Evolutionary conservation across 352 stramenopile genomes (phyloP), one percentile per base, ranked within the genome.

Genomic region (Phytopythium chamaehyphon): DNA sequence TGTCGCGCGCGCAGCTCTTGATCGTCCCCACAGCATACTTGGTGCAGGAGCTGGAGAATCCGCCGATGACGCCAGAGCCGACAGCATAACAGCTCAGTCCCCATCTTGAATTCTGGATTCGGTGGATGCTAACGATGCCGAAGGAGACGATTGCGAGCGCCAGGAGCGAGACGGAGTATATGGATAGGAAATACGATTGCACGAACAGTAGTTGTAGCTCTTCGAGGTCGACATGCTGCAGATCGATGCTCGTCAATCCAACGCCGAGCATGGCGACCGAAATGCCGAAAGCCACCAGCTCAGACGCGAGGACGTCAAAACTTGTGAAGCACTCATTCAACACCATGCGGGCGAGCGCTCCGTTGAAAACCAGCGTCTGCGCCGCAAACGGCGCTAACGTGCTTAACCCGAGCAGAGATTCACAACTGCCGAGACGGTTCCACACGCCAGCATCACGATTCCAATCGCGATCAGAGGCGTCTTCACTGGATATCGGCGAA

Each of bases 361-460:
- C 64, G 45, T 73, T 73, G 49, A 69, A 73, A 28, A 73, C 62
- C 6, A 76, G 57, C 22, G 67, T 76, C 51, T 69, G 64, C 5
- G 67, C 67, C 6, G 63, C 67, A 46, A 76, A 76, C 16, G 67
- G 67, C 0, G 64, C 67, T 4, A 60, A 69, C 18, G 69, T 60
- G 19, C 60, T 73, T 44, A 71, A 61, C 0, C 63, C 64, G n/a
- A 73, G 35, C 10, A 76, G n/a, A 76, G 51, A 42, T 73, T 76
- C 16, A 73, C 51, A 15, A 73, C 55, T 8, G 63, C 67, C 1
- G 60, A 50, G 51, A 76, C 61, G 6, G 63, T 71, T 0, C 67
- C 67, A 33, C 60, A 68, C 1, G 61, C 63, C 12, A 76, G 54
- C 12, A 73, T 44, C 14, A 73, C 38, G 7, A 76, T 38, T 1